phyloP scores from a whole-genome alignment of 305 asterid species.

The Fraxinus sp. region DNA sequence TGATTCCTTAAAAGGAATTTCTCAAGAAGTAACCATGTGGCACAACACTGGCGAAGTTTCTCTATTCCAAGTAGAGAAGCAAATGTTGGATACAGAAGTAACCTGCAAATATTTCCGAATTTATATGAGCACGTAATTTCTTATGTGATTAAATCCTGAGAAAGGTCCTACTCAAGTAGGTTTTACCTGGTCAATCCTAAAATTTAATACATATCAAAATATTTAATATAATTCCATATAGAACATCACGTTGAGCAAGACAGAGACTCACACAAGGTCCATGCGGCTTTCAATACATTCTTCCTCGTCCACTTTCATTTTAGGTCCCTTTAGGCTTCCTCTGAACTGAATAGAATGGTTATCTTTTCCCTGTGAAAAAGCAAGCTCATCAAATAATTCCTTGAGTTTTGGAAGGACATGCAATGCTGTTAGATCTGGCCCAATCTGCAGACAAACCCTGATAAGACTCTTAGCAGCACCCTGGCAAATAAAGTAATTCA shows the following conservation, averaged over 20 bases:
- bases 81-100: constrained; percentile 79
- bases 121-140: constrained; percentile 19
- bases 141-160: constrained; percentile 15
- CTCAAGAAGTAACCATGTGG: constrained; percentile 94
- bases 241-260: constrained; percentile 15
- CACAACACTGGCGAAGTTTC: constrained; percentile 94
- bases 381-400: constrained; percentile 78
- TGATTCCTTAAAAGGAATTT: constrained; percentile 80
- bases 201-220: not conserved
- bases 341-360: constrained; percentile 35
- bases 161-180: constrained; percentile 7
- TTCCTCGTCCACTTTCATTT: constrained; percentile 41
- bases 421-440: constrained; percentile 73
- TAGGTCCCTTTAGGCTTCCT: constrained; percentile 44
- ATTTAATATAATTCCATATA: not conserved
- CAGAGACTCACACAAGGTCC: constrained; percentile 77
- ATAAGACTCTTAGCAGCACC: constrained; percentile 74
- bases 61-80: constrained; percentile 96
- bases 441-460: constrained; percentile 83
- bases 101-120: constrained; percentile 49
- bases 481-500: constrained; percentile 45
- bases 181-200: not conserved
- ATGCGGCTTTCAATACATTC: constrained; percentile 55
- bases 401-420: constrained; percentile 85
- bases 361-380: constrained; percentile 68